Evolutionary conservation across 192 early-diverging fungal genomes (phyloP).

Genomic region (Chytriomyces sp.): DNA sequence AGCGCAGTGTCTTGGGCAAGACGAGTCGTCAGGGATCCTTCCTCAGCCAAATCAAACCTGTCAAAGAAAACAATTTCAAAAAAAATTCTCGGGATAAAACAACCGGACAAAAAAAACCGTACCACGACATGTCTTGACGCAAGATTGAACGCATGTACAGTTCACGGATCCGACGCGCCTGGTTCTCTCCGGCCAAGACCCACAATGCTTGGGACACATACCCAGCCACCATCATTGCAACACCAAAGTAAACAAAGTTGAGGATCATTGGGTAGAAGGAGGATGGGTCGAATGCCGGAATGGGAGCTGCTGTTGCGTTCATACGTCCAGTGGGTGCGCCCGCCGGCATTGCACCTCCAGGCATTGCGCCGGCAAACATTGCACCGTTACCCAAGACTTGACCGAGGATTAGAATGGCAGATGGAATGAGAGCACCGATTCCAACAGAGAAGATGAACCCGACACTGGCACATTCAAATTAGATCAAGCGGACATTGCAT

Average conservation of each 20-base stretch:
- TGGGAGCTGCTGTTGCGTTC: background rate
- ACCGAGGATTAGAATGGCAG: conserved; percentile 31
- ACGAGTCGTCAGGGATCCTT: conserved; percentile 54
- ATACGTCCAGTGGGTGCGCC: too few species aligned
- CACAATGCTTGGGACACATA: conserved; percentile 45
- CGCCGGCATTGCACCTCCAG: background rate
- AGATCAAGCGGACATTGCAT: background rate
- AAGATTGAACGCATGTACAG: conserved; percentile 40
- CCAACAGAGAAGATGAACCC: conserved; percentile 23
- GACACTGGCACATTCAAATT: background rate
- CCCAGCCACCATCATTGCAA: conserved; percentile 35
- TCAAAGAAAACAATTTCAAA: background rate
- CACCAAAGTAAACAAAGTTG: conserved; percentile 35
- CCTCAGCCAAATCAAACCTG: conserved; percentile 46
- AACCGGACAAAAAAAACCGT: background rate
- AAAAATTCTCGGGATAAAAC: background rate
- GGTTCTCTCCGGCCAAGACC: conserved; percentile 45
- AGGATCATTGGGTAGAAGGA: conserved; percentile 20
- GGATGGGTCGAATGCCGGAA: conserved; percentile 22
- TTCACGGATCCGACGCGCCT: conserved; percentile 43
- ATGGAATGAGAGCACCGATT: conserved; percentile 36
- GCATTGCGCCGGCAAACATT: background rate
- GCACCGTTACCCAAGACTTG: conserved; percentile 9
- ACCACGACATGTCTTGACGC: conserved; percentile 37
- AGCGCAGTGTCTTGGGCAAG: conserved; percentile 49